Base-by-base conservation (phyloP, 164 flowering plant genomes). In the Annona cherimola region DNA sequence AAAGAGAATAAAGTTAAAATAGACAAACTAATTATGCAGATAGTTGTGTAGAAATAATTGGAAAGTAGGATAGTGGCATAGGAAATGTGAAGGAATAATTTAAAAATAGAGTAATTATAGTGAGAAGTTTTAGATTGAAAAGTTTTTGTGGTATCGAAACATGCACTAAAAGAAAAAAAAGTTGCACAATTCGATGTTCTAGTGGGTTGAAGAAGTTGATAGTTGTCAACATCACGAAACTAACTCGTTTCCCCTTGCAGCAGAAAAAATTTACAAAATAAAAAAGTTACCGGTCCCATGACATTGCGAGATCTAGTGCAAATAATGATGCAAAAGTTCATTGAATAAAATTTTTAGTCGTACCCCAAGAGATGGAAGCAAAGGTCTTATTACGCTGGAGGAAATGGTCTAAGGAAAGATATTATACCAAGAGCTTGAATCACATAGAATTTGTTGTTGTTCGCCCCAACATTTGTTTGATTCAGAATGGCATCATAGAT, bases 401-500 rank as follows among this genome's bases (percentile, higher is more conserved):
- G 55, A 46, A 46, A 46, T 1, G 14, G 55, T 46, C 12, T 20
- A 66, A 74, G 69, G 73, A 43, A 54, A 59, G 5, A 59, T 54
- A 72, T 55, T 4, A 5, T 42, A 84, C 90, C 87, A 63, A 87
- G 86, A 71, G 75, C 87, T 84, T 87, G 88, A 81, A 87, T 79
- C 69, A 83, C 79, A 64, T 81, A 85, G 70, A 84, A 85, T 74
- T 87, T 87, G 80, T 85, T 85, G 71, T 85, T 85, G 79, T 87
- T 87, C 5, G 76, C 71, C 59, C 86, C 86, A 61, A 87, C 78
- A 81, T 87, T 87, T 66, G 90, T 85, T 75, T 87, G 90, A 76
- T 85, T 87, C 78, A 87, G 73, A 76, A 78, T 83, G 69, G 90
- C 88, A 78, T 87, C 88, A 71, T 87, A 87, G 66, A 80, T 77